These are phyloP conservation scores for Mucuna pruriens DNA, from an alignment of 306 rosid species.

Conservation along the genomic window DNA sequence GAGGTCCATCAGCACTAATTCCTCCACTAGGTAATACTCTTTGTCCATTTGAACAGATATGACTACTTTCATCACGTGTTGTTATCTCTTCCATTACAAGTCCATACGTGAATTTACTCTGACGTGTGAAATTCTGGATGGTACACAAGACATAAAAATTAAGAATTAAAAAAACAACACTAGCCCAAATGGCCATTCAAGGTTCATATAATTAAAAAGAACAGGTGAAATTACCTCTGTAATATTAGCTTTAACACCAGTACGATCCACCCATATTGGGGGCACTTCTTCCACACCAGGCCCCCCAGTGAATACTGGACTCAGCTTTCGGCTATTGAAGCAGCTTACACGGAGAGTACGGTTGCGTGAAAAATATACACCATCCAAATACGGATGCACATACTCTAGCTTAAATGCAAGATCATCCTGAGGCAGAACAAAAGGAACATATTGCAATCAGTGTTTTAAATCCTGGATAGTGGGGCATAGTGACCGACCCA, in stretches of 20 bases:
- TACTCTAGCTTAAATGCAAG: constrained; percentile 97
- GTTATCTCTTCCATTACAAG: constrained; percentile 95
- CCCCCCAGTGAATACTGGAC: constrained; percentile 97
- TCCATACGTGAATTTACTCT: constrained; percentile 98
- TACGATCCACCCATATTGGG: constrained; percentile 95
- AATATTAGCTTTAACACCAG: constrained; percentile 84
- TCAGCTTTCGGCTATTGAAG: constrained; percentile 91
- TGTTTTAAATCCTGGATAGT: too few species aligned
- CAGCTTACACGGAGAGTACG: constrained; percentile 88
- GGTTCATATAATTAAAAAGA: neutral
- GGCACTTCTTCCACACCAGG: constrained; percentile 98
- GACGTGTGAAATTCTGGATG: constrained; percentile 83
- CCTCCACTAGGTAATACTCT: constrained; percentile 88
- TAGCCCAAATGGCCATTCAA: constrained; percentile 7
- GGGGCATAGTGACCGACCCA: too few species aligned
- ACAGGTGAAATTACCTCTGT: constrained; percentile 65
- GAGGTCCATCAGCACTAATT: constrained; percentile 93
- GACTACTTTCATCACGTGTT: constrained; percentile 89
- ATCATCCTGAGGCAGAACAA: constrained; percentile 69
- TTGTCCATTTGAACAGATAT: constrained; percentile 77
- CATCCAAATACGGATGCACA: constrained; percentile 91
- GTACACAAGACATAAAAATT: constrained; percentile 34
- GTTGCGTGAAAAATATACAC: constrained; percentile 69
- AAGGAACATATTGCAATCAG: constrained; percentile 11
- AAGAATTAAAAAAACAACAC: neutral